A percentile compares a stretch with the other conserved stretches of the same genome.
phyloP scores from a whole-genome alignment of 2,329 filamentous ascomycete species.

The Knufia petricola region DNA sequence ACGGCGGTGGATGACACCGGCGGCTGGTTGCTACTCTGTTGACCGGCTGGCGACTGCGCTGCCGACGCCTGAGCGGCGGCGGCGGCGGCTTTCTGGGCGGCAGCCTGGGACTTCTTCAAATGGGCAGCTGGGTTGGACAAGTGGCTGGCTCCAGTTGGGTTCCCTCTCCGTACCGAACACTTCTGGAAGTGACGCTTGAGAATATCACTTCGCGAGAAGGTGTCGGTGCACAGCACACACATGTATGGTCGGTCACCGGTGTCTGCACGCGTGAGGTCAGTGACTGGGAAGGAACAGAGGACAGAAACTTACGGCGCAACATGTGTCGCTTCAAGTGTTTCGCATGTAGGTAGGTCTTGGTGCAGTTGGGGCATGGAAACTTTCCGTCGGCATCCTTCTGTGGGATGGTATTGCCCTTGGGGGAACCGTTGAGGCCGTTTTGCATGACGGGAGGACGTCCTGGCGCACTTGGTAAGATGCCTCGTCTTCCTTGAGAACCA shows the following conservation, averaged over 20 bases:
- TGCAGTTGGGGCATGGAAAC: constrained; percentile 95
- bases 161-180: constrained; percentile 91
- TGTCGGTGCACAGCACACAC: constrained; percentile 95
- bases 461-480: constrained; percentile 82
- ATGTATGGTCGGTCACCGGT: constrained; percentile 97
- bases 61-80: constrained; percentile 6
- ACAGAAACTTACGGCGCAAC: constrained; percentile 69
- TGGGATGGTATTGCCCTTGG: constrained; percentile 75
- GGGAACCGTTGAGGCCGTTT: constrained; percentile 48
- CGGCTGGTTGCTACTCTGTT: constrained; percentile 11
- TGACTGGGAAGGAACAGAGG: constrained; percentile 11
- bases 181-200: constrained; percentile 99
- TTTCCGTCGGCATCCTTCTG: constrained; percentile 96
- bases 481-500: constrained; percentile 83
- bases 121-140: constrained; percentile 86
- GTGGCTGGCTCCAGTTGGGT: constrained; percentile 89
- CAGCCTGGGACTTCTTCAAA: constrained; percentile 59
- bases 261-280: constrained; percentile 49
- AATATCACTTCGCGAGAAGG: constrained; percentile 95
- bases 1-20: constrained; percentile 16
- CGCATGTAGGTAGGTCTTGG: constrained; percentile 92
- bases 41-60: constrained; percentile 16
- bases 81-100: constrained; percentile 24
- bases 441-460: constrained; percentile 70
- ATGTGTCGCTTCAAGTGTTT: constrained; percentile 97